Evolutionary conservation across 2,329 filamentous ascomycete genomes (phyloP).

Genomic region (Cylindrodendrum hubeiense): DNA sequence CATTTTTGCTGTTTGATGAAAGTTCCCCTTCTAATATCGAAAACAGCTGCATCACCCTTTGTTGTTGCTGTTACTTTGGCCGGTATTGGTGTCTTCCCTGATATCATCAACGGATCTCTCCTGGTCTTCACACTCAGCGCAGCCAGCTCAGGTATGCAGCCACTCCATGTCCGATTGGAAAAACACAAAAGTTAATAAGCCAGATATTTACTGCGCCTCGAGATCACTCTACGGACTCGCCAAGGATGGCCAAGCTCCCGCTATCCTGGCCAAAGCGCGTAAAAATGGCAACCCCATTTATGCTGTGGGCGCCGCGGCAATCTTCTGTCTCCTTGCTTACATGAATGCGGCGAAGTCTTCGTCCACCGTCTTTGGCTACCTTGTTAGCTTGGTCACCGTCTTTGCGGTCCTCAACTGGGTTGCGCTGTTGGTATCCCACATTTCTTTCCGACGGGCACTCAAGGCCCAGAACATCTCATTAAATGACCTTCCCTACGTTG

Average conservation of each 20-base stretch:
- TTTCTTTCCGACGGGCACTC: constrained; percentile 53
- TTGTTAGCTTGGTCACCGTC: constrained; percentile 58
- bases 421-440: constrained; percentile 54
- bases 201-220: constrained; percentile 52
- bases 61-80: constrained; percentile 39
- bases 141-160: constrained; percentile 19
- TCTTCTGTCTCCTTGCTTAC: constrained; percentile 54
- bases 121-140: constrained; percentile 44
- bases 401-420: constrained; percentile 60
- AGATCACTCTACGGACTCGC: constrained; percentile 51
- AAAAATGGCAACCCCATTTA: constrained; percentile 55
- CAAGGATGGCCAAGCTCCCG: constrained; percentile 54
- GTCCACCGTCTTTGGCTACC: constrained; percentile 53
- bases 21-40: not conserved
- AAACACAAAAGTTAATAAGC: not conserved
- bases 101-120: constrained; percentile 41
- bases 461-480: constrained; percentile 52
- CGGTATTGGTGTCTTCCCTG: constrained; percentile 33
- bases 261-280: constrained; percentile 45
- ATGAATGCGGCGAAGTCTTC: constrained; percentile 54
- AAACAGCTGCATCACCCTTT: constrained; percentile 38
- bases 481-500: constrained; percentile 52
- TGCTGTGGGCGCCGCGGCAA: constrained; percentile 50
- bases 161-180: not conserved
- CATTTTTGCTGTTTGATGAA: too few species aligned